Percentiles rank a stretch among this genome's conserved stretches.
Conservation (phyloP, 1,284 basidiomycete species). For the Tilletia walkeri region DNA sequence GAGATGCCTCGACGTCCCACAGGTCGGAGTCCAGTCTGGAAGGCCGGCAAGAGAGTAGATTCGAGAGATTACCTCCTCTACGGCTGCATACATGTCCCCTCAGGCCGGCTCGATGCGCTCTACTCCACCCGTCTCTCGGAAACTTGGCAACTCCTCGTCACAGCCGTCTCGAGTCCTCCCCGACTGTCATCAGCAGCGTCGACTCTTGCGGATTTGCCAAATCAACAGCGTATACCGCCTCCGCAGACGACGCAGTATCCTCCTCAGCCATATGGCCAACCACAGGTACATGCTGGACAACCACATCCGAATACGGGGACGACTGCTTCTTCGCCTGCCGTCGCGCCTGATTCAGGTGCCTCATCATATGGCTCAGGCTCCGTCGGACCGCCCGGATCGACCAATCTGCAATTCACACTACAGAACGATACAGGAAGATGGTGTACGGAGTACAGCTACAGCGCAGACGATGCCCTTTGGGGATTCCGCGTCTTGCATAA, state of each 20-base stretch:
- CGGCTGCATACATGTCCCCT: constrained; percentile 85
- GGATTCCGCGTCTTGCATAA: constrained; percentile 87
- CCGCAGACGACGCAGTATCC: not conserved
- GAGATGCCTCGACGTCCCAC: constrained; percentile 71
- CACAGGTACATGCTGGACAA: not conserved
- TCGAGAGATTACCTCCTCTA: constrained; percentile 85
- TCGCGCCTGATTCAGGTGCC: constrained; percentile 15
- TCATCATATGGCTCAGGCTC: constrained; percentile 19
- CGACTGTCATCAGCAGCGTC: constrained; percentile 41
- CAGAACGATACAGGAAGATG: constrained; percentile 90
- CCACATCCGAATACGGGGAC: not conserved
- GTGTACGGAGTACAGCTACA: constrained; percentile 92
- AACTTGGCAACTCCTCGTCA: constrained; percentile 56
- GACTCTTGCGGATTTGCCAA: constrained; percentile 6
- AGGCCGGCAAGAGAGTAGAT: constrained; percentile 72
- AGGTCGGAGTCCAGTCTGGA: constrained; percentile 73
- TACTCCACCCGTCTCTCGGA: constrained; percentile 73
- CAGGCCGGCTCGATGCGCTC: constrained; percentile 80
- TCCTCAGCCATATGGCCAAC: constrained; percentile 7
- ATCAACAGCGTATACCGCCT: constrained; percentile 62
- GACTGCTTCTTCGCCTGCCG: constrained; percentile 18
- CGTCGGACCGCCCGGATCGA: constrained; percentile 39
- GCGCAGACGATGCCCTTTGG: constrained; percentile 88
- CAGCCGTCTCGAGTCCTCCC: constrained; percentile 51
- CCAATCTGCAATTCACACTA: constrained; percentile 72